Base-by-base conservation (phyloP, 1,139 yeast genomes). In the Suhomyces panamericanus region DNA sequence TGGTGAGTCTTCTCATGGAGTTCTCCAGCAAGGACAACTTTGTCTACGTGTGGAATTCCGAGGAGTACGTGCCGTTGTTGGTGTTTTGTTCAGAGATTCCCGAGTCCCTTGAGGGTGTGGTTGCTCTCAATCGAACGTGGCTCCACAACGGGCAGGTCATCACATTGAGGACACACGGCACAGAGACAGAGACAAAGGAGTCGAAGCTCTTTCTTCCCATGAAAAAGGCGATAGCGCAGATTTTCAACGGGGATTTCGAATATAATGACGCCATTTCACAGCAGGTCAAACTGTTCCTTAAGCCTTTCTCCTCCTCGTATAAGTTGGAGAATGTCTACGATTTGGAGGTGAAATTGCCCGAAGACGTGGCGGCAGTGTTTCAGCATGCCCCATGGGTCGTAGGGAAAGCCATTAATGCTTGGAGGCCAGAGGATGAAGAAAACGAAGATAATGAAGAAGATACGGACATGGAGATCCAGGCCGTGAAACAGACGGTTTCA, bases 11-110 rank as follows among this genome's bases (percentile, higher is more conserved):
- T 3, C 60, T 81, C 13, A 59, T 60, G 42, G 60, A 66, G 27
- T 65, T 78, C 43, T 60, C 71, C 12, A 28, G 30, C 11, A 39
- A 51, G 6, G 56, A 60, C 17, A 50, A 78, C 2, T 78, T 64
- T 54, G 65, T 81, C 9, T 80, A 77, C 43, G 51, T 78, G 1
- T 67, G 70, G 51, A 87, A 83, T 55, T 72, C 76, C 1, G 42
- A 44, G 14, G 84, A 78, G 40, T 80, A 81, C 3, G 89, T 84
- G 49, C 75, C 79, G 39, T 44, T 83, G 4, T 57, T 83, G 41
- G 72, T 78, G 10, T 35, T 36, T 26, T 81, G 78, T 46, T 38
- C 44, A 12, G 28, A 38, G 4, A 69, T 76, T 3, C 67, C 75
- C 32, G 75, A 76, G 11, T 66, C 63, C 1, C 51, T 78, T 9